phyloP scores from a whole-genome alignment of 1,139 yeast genomes.

The Zygoascus meyerae region DNA sequence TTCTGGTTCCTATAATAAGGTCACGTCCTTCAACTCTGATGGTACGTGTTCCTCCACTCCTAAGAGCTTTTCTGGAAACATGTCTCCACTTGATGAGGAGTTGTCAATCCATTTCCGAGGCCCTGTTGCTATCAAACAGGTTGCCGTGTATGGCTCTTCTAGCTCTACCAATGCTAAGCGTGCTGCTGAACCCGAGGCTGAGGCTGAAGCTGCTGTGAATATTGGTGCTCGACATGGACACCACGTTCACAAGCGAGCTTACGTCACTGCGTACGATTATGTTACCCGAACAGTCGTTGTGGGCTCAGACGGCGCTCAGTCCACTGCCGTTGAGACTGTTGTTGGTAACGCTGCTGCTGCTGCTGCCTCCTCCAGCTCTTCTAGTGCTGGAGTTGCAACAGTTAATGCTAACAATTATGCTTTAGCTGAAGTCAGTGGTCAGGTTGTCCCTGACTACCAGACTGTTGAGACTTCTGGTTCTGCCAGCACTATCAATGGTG shows the following conservation, averaged over 20 bases:
- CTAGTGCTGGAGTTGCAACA: constrained; percentile 12
- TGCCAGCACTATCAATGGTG: constrained; percentile 21
- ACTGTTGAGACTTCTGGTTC: constrained; percentile 15
- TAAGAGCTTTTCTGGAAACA: constrained; percentile 59
- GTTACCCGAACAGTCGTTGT: constrained; percentile 72
- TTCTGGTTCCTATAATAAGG: constrained; percentile 70
- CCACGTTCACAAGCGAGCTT: constrained; percentile 50
- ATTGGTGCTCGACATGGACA: constrained; percentile 38
- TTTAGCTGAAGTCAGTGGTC: background rate
- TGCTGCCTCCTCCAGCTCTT: constrained; percentile 9
- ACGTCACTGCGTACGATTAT: constrained; percentile 42
- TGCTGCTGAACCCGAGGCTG: constrained; percentile 21
- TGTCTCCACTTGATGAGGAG: constrained; percentile 85
- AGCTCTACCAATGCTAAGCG: constrained; percentile 34
- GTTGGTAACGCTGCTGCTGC: constrained; percentile 20
- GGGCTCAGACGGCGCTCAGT: constrained; percentile 48
- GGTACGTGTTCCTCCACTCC: constrained; percentile 49
- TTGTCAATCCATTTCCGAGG: constrained; percentile 93
- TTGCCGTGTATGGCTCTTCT: constrained; percentile 56
- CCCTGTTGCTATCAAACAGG: constrained; percentile 70
- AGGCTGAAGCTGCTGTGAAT: constrained; percentile 20
- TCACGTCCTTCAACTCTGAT: constrained; percentile 61
- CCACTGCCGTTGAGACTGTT: constrained; percentile 16
- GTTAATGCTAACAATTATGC: constrained; percentile 14
- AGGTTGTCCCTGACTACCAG: constrained; percentile 21